Conservation (phyloP, 305 asterid species). For the Vinca major region DNA sequence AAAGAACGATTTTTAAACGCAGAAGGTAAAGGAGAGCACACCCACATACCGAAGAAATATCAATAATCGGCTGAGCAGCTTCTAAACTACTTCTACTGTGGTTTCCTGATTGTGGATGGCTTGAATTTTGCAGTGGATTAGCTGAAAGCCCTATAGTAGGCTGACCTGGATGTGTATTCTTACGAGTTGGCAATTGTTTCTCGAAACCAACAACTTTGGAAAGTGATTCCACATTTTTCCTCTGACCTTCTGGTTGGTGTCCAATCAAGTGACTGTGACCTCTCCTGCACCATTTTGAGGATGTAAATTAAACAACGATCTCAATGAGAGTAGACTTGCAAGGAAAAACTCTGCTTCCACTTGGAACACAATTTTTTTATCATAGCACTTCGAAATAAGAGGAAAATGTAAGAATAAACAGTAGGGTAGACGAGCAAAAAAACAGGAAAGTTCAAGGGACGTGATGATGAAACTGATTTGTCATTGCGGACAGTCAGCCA, state of each 20-base stretch:
- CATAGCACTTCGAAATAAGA: not conserved
- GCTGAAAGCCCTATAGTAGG: constrained; percentile 20
- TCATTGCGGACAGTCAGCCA: constrained; percentile 4
- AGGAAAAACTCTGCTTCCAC: not conserved
- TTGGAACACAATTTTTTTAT: not conserved
- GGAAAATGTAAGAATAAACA: not conserved
- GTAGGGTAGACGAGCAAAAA: not conserved
- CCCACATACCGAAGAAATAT: constrained; percentile 34
- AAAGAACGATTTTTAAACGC: constrained; percentile 11
- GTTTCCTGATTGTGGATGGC: constrained; percentile 28
- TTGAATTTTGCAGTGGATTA: constrained; percentile 23
- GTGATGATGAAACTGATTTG: not conserved
- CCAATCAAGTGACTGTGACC: constrained; percentile 63
- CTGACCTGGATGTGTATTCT: constrained; percentile 14
- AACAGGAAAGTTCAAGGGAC: not conserved
- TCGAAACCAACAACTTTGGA: constrained; percentile 29
- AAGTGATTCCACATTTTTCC: constrained; percentile 25
- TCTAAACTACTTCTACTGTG: constrained; percentile 20
- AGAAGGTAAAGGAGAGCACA: constrained; percentile 12
- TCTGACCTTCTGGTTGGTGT: constrained; percentile 29
- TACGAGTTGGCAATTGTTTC: constrained; percentile 19
- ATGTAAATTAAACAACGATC: not conserved
- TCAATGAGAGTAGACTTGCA: not conserved
- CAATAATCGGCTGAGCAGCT: constrained; percentile 24
- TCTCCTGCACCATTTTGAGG: constrained; percentile 43